phyloP scores from a whole-genome alignment of 2,329 filamentous ascomycete genomes.

The Fusarium sp. region DNA sequence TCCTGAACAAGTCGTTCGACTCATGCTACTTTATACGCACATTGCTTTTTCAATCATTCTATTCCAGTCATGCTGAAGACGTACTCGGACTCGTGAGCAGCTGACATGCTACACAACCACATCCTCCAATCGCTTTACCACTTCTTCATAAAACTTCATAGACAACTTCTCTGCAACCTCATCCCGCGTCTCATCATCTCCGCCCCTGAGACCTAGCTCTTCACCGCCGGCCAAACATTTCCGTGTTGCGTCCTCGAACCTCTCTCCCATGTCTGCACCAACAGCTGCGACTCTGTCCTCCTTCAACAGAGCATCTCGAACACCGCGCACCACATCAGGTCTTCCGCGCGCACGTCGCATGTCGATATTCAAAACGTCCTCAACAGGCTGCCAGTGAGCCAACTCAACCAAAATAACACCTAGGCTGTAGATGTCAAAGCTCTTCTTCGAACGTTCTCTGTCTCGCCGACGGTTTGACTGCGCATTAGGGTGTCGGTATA shows the following conservation, averaged over 20 bases:
- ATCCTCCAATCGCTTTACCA: constrained; percentile 54
- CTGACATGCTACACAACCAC: constrained; percentile 45
- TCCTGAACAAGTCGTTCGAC: constrained; percentile 5
- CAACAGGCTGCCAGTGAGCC: constrained; percentile 61
- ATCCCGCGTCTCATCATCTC: constrained; percentile 54
- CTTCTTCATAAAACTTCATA: constrained; percentile 54
- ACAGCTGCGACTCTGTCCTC: constrained; percentile 47
- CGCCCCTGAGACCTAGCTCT: constrained; percentile 49
- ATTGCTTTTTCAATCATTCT: background rate
- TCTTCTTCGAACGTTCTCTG: constrained; percentile 55
- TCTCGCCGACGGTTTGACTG: constrained; percentile 49
- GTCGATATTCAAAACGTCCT: constrained; percentile 54
- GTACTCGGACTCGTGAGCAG: background rate
- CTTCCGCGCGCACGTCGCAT: constrained; percentile 47
- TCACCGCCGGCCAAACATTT: constrained; percentile 51
- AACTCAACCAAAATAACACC: constrained; percentile 63
- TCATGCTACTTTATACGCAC: background rate
- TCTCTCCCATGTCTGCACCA: constrained; percentile 52
- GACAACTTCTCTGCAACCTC: constrained; percentile 53
- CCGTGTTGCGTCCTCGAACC: constrained; percentile 51
- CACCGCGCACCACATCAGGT: constrained; percentile 50
- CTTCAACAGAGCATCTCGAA: constrained; percentile 48
- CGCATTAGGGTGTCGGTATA: constrained; percentile 60
- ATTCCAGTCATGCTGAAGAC: background rate
- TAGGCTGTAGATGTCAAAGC: constrained; percentile 62